Conservation (phyloP, 2,329 filamentous ascomycete species). For the Aspergillus niger region DNA sequence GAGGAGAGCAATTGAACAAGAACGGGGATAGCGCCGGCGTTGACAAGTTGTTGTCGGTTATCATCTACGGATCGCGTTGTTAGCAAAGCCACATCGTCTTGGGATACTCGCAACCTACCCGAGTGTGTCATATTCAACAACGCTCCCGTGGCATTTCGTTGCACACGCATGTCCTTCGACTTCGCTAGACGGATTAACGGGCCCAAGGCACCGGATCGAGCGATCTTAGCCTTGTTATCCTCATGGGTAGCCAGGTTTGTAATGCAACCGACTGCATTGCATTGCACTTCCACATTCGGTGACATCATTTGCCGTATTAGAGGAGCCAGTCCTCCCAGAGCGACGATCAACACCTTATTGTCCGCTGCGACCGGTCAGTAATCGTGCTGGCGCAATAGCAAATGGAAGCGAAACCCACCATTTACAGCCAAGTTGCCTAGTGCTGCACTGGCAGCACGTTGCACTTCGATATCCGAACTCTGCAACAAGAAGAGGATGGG, state of each 20-base stretch:
- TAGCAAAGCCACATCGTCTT: constrained; percentile 13
- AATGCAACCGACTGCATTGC: constrained; percentile 98
- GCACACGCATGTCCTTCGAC: constrained; percentile 97
- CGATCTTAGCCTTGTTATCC: constrained; percentile 99
- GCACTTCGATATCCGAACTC: constrained; percentile 94
- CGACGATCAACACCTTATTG: constrained; percentile 96
- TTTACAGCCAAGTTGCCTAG: constrained; percentile 96
- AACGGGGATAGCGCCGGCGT: constrained; percentile 95
- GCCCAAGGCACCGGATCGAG: constrained; percentile 86
- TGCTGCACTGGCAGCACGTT: constrained; percentile 92
- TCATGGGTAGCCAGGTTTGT: constrained; percentile 98
- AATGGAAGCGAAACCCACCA: constrained; percentile 56
- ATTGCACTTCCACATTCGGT: constrained; percentile 96
- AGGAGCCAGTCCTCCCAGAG: constrained; percentile 83
- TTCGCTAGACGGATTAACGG: constrained; percentile 91
- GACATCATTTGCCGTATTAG: constrained; percentile 99
- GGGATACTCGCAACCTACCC: constrained; percentile 58
- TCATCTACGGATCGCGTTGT: constrained; percentile 65
- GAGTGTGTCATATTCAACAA: constrained; percentile 99
- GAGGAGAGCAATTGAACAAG: constrained; percentile 93
- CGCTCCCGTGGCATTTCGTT: constrained; percentile 94
- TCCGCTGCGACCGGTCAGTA: constrained; percentile 69
- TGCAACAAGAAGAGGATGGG: constrained; percentile 94
- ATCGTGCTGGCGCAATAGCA: constrained; percentile 17
- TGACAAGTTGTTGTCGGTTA: constrained; percentile 95